Evolutionary conservation across 805 yeast species (phyloP).

Genomic region (Yamadazyma paraphyllophila): DNA sequence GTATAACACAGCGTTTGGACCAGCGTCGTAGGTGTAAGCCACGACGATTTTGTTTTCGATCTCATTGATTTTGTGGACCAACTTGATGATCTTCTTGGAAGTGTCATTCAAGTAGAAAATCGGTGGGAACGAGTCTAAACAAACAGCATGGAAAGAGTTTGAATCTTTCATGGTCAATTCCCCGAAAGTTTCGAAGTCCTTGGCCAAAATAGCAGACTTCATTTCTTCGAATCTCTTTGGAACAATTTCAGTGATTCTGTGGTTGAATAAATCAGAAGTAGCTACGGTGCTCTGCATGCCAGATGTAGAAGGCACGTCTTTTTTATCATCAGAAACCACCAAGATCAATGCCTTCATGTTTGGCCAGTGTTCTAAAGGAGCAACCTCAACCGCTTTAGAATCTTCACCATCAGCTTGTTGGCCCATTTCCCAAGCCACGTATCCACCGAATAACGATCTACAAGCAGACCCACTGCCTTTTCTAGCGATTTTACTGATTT

Average conservation of each 20-base stretch:
- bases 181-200: constrained; percentile 79
- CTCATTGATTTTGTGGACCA: constrained; percentile 75
- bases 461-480: constrained; percentile 99
- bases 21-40: constrained; percentile 98
- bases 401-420: constrained; percentile 70
- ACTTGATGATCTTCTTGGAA: constrained; percentile 75
- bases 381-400: constrained; percentile 91
- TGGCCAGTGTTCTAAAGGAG: constrained; percentile 87
- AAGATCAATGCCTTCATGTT: constrained; percentile 86
- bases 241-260: constrained; percentile 78
- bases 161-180: constrained; percentile 94
- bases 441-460: constrained; percentile 95
- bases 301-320: constrained; percentile 90
- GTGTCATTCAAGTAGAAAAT: constrained; percentile 92
- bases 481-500: constrained; percentile 89
- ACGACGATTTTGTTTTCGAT: constrained; percentile 68
- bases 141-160: constrained; percentile 97
- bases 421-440: constrained; percentile 99
- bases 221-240: constrained; percentile 82
- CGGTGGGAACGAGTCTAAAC: constrained; percentile 93
- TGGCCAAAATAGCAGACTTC: constrained; percentile 71
- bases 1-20: constrained; percentile 97
- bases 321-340: constrained; percentile 90
- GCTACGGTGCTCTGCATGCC: constrained; percentile 96
- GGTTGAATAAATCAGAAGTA: constrained; percentile 81